A percentile compares a stretch with the other conserved stretches of the same genome.
phyloP scores from a whole-genome alignment of 164 flowering plant genomes.

The Nymphaea colorata region DNA sequence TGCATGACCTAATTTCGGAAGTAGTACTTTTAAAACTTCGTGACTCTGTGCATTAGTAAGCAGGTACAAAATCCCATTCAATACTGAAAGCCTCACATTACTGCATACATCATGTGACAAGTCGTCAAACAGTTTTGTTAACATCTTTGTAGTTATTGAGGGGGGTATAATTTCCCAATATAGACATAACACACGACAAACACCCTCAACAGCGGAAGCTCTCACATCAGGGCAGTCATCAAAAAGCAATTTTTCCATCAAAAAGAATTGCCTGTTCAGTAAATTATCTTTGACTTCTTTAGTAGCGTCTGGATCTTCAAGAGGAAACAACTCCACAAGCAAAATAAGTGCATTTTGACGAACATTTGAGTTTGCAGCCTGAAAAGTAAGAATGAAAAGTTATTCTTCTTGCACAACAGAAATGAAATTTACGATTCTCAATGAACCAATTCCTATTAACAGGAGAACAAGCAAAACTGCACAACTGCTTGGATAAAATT shows the following conservation, averaged over 20 bases:
- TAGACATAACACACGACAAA: slow-evolving; percentile 71
- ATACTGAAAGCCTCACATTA: slow-evolving; percentile 72
- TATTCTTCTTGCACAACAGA: too few relatives aligned
- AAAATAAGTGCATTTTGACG: slow-evolving; percentile 89
- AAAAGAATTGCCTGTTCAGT: slow-evolving; percentile 68
- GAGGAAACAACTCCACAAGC: slow-evolving; percentile 87
- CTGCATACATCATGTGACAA: slow-evolving; percentile 52
- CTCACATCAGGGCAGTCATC: slow-evolving; percentile 89
- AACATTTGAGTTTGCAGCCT: slow-evolving; percentile 96
- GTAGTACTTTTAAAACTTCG: slow-evolving; percentile 81
- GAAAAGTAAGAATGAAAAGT: slow-evolving; percentile 9
- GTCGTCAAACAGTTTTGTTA: slow-evolving; percentile 57
- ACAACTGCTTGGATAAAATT: too few relatives aligned
- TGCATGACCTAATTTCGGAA: slow-evolving; percentile 70
- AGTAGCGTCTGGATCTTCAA: slow-evolving; percentile 91
- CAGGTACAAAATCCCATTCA: slow-evolving; percentile 73
- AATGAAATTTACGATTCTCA: too few relatives aligned
- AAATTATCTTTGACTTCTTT: slow-evolving; percentile 71
- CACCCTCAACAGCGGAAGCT: slow-evolving; percentile 88
- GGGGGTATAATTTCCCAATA: slow-evolving; percentile 96
- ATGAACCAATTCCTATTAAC: too few relatives aligned
- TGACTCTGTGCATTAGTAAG: slow-evolving; percentile 93
- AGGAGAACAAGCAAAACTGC: too few relatives aligned
- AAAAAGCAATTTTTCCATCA: slow-evolving; percentile 58
- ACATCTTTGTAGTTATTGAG: slow-evolving; percentile 53